Conservation (phyloP, 306 rosid genomes). For the Casuarina equisetifolia region DNA sequence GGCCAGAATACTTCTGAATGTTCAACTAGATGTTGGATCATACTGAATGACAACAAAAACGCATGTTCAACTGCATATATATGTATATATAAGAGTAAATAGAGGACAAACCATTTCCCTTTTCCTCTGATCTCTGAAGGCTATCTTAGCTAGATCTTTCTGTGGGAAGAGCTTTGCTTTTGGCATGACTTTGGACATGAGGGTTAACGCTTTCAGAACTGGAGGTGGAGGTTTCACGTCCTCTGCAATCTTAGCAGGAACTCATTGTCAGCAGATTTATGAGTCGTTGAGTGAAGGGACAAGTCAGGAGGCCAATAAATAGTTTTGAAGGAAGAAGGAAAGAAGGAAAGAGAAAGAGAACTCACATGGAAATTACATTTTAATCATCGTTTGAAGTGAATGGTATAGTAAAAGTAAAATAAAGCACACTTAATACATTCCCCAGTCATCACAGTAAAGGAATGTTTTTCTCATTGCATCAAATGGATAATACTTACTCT, state of each 20-base stretch:
- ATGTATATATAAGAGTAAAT: slow-evolving; percentile 5
- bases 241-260: slow-evolving; percentile 73
- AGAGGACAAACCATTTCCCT: slow-evolving; percentile 69
- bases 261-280: slow-evolving; percentile 43
- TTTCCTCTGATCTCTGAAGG: slow-evolving; percentile 70
- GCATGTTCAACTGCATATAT: background rate
- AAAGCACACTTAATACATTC: background rate
- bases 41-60: background rate
- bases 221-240: slow-evolving; percentile 66
- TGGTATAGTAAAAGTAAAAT: background rate
- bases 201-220: slow-evolving; percentile 49
- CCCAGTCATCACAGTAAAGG: background rate
- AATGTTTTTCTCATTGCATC: background rate
- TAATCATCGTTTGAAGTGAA: background rate
- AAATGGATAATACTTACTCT: background rate
- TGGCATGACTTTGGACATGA: slow-evolving; percentile 65
- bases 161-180: slow-evolving; percentile 77
- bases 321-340: background rate
- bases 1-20: background rate
- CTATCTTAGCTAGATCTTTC: slow-evolving; percentile 59
- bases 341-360: background rate
- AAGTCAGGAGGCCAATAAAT: background rate
- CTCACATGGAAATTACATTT: background rate
- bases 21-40: background rate
- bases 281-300: background rate